These are phyloP conservation scores for Myochromella boudieri DNA, from an alignment of 768 basidiomycete genomes.

Conservation along the genomic window DNA sequence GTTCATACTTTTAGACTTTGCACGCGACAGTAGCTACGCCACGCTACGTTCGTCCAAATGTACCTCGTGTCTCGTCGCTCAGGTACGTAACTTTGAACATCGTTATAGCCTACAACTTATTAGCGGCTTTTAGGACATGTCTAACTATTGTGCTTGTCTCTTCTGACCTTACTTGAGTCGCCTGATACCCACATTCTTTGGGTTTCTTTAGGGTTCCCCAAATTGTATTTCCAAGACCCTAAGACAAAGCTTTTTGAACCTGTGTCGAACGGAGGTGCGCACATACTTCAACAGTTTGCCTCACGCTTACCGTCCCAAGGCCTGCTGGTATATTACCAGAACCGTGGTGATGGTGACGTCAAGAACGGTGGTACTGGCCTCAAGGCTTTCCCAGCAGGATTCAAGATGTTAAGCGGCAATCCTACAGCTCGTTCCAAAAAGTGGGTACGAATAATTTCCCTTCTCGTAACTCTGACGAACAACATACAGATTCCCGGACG, in stretches of 20 bases:
- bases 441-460: constrained; percentile 15
- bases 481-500: constrained; percentile 23
- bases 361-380: constrained; percentile 39
- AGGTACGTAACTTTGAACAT: constrained; percentile 18
- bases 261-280: constrained; percentile 36
- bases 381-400: constrained; percentile 42
- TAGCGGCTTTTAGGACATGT: constrained; percentile 28
- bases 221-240: constrained; percentile 41
- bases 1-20: constrained; percentile 27
- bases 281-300: not conserved
- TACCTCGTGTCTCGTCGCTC: constrained; percentile 35
- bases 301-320: constrained; percentile 24
- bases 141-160: constrained; percentile 35
- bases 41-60: constrained; percentile 34
- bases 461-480: not conserved
- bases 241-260: constrained; percentile 33
- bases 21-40: constrained; percentile 31
- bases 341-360: constrained; percentile 36
- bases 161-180: not conserved
- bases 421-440: constrained; percentile 34
- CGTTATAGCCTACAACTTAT: not conserved
- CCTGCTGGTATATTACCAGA: constrained; percentile 42
- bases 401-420: constrained; percentile 43
- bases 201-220: constrained; percentile 34
- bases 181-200: not conserved